Percentiles rank a stretch among this genome's conserved stretches.
Evolutionary conservation across 2,329 filamentous ascomycete species (phyloP).

Genomic region (Daldinia sp.): DNA sequence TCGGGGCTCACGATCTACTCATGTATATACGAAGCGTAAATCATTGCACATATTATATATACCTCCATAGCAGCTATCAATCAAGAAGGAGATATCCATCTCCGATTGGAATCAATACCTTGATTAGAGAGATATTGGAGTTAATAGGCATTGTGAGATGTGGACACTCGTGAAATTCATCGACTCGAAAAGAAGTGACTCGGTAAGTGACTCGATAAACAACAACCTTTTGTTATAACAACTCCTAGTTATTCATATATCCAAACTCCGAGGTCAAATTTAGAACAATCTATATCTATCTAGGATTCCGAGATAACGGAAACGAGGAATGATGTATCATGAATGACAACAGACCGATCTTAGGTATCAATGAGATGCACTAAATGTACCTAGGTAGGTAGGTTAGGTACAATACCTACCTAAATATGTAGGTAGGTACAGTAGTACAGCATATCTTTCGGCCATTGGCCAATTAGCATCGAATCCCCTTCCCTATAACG

Average conservation of each 20-base stretch:
- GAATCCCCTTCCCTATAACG: conserved; percentile 14
- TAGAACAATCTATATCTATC: neutral
- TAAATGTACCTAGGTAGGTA: too few relatives aligned
- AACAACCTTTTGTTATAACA: too few relatives aligned
- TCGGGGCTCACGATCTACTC: neutral
- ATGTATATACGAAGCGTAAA: conserved; percentile 2
- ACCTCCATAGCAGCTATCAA: too few relatives aligned
- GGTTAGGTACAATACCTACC: too few relatives aligned
- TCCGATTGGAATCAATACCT: too few relatives aligned
- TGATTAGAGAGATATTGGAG: neutral
- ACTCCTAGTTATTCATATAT: neutral
- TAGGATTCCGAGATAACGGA: neutral
- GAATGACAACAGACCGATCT: neutral
- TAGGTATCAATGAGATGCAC: too few relatives aligned
- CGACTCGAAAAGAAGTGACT: neutral
- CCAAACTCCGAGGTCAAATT: neutral
- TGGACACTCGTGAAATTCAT: neutral
- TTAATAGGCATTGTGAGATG: neutral
- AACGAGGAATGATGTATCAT: neutral
- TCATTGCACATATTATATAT: conserved; percentile 3
- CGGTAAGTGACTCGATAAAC: neutral
- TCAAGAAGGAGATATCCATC: too few relatives aligned
- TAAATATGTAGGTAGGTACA: neutral
- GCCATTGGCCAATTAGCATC: conserved; percentile 39
- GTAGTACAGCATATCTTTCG: neutral